These are phyloP conservation scores for Dothistroma pini DNA, from an alignment of 2,329 filamentous ascomycete species.

Conservation along the genomic window DNA sequence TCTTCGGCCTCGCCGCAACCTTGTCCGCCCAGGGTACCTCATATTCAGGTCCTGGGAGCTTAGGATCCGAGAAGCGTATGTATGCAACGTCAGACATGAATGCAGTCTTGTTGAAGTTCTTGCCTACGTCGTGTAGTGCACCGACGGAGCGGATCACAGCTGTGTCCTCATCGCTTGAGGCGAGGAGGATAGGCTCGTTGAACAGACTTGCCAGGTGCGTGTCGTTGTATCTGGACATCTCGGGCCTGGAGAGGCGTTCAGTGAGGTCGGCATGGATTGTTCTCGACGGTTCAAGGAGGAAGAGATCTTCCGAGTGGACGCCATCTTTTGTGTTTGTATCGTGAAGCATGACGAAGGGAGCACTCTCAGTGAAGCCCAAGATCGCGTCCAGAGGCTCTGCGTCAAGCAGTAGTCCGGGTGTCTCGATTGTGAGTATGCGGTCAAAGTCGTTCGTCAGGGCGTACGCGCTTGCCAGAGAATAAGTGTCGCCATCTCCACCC, in stretches of 20 bases:
- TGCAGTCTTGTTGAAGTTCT: slow-evolving; percentile 43
- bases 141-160: slow-evolving; percentile 32
- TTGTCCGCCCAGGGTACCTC: slow-evolving; percentile 45
- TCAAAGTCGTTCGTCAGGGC: slow-evolving; percentile 43
- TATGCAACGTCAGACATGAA: slow-evolving; percentile 45
- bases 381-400: slow-evolving; percentile 44
- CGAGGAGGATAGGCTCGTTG: slow-evolving; percentile 26
- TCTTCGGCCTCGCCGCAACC: slow-evolving; percentile 42
- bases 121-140: slow-evolving; percentile 27
- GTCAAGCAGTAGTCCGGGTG: slow-evolving; percentile 46
- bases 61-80: slow-evolving; percentile 46
- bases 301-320: slow-evolving; percentile 34
- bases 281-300: slow-evolving; percentile 29
- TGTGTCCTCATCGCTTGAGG: slow-evolving; percentile 22
- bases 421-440: slow-evolving; percentile 43
- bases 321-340: slow-evolving; percentile 26
- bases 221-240: slow-evolving; percentile 22
- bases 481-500: slow-evolving; percentile 28
- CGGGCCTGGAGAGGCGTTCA: slow-evolving; percentile 14
- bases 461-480: slow-evolving; percentile 46
- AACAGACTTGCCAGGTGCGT: slow-evolving; percentile 34
- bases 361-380: slow-evolving; percentile 31
- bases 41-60: slow-evolving; percentile 50
- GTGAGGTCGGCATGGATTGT: slow-evolving; percentile 19
- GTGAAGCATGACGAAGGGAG: slow-evolving; percentile 32